Percentiles rank a stretch among this genome's conserved stretches.
Evolutionary conservation across 305 asterid genomes (phyloP).

Genomic region (Fraxinus floribunda): DNA sequence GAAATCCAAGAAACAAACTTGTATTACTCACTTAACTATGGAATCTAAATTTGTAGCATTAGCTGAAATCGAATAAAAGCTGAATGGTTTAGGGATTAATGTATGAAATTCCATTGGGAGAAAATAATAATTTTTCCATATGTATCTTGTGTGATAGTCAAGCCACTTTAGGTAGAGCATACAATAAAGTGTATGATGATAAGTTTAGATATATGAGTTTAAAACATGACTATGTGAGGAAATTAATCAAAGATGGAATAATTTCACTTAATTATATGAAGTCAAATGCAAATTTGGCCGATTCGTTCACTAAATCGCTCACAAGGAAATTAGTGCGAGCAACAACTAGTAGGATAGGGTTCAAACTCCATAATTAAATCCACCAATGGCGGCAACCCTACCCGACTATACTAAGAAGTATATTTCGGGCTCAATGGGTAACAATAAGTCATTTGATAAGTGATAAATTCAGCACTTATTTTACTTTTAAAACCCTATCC

Average conservation of each 20-base stretch:
- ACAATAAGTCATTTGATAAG: neutral
- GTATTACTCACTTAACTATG: neutral
- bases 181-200: neutral
- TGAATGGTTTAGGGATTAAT: neutral
- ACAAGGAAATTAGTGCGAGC: neutral
- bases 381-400: neutral
- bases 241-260: neutral
- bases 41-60: neutral
- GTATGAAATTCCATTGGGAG: too few species aligned
- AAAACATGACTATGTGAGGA: neutral
- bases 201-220: neutral
- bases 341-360: neutral
- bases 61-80: neutral
- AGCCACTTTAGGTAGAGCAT: neutral
- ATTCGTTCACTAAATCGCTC: neutral
- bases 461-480: neutral
- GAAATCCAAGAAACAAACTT: neutral
- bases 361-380: neutral
- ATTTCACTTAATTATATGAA: neutral
- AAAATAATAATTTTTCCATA: too few species aligned
- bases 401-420: neutral
- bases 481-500: neutral
- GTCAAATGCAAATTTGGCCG: neutral
- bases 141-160: too few species aligned
- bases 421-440: neutral